phyloP scores from a whole-genome alignment of 352 stramenopile species.

The Elongisporangium anandrum region DNA sequence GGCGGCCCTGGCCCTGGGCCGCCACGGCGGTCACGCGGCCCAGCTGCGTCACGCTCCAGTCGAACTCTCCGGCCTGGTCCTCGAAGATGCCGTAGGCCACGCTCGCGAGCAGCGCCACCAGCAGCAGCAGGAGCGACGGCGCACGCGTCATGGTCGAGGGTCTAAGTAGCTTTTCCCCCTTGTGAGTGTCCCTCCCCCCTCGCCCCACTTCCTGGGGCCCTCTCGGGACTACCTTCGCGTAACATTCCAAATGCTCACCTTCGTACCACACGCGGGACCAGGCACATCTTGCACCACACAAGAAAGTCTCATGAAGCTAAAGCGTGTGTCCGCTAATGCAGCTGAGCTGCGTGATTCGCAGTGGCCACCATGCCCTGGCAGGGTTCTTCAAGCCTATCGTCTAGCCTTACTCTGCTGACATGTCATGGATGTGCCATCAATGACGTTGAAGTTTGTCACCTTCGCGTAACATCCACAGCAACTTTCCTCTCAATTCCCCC shows the following conservation, averaged over 20 bases:
- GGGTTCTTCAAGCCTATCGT: too few relatives aligned
- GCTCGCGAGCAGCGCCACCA: conserved; percentile 16
- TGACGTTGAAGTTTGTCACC: neutral
- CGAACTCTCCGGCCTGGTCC: conserved; percentile 74
- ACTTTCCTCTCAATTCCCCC: neutral
- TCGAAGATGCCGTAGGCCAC: conserved; percentile 44
- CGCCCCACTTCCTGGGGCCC: neutral
- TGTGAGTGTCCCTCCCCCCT: neutral
- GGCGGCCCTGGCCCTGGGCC: conserved; percentile 30
- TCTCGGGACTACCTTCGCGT: neutral
- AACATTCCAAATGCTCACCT: neutral
- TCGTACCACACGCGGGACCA: neutral
- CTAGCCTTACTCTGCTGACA: too few relatives aligned
- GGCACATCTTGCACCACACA: neutral
- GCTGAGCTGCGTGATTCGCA: too few relatives aligned
- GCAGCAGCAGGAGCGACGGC: conserved; percentile 10
- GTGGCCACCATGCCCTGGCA: neutral
- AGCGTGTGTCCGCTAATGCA: too few relatives aligned
- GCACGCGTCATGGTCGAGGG: neutral
- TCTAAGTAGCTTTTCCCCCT: neutral
- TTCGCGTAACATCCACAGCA: neutral
- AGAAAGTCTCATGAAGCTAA: too few relatives aligned
- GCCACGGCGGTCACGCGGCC: conserved; percentile 43
- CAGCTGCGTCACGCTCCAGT: conserved; percentile 71
- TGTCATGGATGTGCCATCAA: neutral